These are phyloP conservation scores for Alnus rubra DNA, from an alignment of 306 rosid species.

Conservation along the genomic window DNA sequence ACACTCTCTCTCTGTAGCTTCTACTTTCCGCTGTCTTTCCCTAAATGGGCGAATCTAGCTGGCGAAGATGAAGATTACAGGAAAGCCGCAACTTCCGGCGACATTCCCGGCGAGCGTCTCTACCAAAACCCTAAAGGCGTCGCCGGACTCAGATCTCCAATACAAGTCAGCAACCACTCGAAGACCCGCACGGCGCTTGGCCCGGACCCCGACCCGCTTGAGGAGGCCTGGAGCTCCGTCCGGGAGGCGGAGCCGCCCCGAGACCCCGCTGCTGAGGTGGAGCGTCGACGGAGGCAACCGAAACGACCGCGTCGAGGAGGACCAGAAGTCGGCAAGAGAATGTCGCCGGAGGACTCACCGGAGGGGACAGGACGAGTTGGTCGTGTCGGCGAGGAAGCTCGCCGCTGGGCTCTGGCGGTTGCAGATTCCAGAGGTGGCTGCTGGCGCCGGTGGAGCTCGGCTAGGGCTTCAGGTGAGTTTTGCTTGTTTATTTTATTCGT, in stretches of 20 bases:
- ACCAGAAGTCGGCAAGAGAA: slow-evolving; percentile 30
- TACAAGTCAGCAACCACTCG: slow-evolving; percentile 25
- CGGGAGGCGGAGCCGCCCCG: slow-evolving; percentile 75
- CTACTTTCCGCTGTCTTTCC: neutral
- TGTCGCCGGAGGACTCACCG: slow-evolving; percentile 38
- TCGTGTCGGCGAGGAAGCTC: slow-evolving; percentile 79
- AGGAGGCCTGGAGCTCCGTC: slow-evolving; percentile 32
- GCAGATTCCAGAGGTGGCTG: slow-evolving; percentile 58
- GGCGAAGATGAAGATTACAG: slow-evolving; percentile 65
- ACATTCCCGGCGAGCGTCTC: slow-evolving; percentile 37
- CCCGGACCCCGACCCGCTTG: slow-evolving; percentile 47
- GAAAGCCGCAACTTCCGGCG: slow-evolving; percentile 32
- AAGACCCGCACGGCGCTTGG: slow-evolving; percentile 31
- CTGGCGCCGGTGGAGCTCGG: slow-evolving; percentile 37
- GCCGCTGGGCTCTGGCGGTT: slow-evolving; percentile 87
- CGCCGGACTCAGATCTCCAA: slow-evolving; percentile 73
- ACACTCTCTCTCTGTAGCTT: neutral
- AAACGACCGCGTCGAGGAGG: slow-evolving; percentile 36
- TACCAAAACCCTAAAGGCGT: slow-evolving; percentile 28
- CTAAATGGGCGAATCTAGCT: slow-evolving; percentile 47
- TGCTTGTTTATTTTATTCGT: slow-evolving; percentile 2
- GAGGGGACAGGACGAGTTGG: slow-evolving; percentile 34
- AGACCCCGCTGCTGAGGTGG: slow-evolving; percentile 76
- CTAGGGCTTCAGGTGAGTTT: slow-evolving; percentile 63
- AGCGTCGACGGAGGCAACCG: slow-evolving; percentile 38